phyloP scores from a whole-genome alignment of 2,329 filamentous ascomycete genomes.

The Trichoderma endophyticum region DNA sequence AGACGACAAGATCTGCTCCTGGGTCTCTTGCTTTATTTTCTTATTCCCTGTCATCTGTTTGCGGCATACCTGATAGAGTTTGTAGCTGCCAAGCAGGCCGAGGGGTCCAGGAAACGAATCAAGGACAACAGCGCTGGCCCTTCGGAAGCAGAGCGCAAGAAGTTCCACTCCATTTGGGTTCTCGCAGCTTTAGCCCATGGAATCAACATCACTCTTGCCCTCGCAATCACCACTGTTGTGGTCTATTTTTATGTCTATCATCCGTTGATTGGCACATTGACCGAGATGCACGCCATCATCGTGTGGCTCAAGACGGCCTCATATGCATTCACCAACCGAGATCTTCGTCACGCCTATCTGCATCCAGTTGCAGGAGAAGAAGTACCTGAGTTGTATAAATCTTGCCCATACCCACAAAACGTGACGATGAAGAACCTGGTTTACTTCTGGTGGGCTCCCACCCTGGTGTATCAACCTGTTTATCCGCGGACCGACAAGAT shows the following conservation, averaged over 20 bases:
- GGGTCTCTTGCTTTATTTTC: conserved; percentile 74
- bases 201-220: conserved; percentile 77
- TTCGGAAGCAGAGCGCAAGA: conserved; percentile 58
- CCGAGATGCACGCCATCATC: conserved; percentile 87
- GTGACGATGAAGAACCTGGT: conserved; percentile 82
- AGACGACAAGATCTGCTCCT: conserved; percentile 72
- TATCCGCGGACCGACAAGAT: conserved; percentile 83
- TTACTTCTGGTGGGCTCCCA: conserved; percentile 99
- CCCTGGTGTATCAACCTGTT: conserved; percentile 92
- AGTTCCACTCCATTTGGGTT: conserved; percentile 74
- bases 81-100: conserved; percentile 75
- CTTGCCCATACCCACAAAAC: conserved; percentile 86
- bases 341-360: conserved; percentile 85
- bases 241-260: conserved; percentile 93
- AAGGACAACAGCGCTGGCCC: conserved; percentile 46
- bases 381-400: conserved; percentile 75
- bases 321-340: conserved; percentile 94
- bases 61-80: conserved; percentile 87
- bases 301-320: conserved; percentile 96
- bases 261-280: conserved; percentile 86
- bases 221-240: conserved; percentile 75
- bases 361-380: conserved; percentile 67
- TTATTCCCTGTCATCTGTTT: conserved; percentile 88
- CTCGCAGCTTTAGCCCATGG: conserved; percentile 77
- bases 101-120: conserved; percentile 58